Base-by-base conservation (phyloP, 352 stramenopile genomes). In the Pythium biforme region DNA sequence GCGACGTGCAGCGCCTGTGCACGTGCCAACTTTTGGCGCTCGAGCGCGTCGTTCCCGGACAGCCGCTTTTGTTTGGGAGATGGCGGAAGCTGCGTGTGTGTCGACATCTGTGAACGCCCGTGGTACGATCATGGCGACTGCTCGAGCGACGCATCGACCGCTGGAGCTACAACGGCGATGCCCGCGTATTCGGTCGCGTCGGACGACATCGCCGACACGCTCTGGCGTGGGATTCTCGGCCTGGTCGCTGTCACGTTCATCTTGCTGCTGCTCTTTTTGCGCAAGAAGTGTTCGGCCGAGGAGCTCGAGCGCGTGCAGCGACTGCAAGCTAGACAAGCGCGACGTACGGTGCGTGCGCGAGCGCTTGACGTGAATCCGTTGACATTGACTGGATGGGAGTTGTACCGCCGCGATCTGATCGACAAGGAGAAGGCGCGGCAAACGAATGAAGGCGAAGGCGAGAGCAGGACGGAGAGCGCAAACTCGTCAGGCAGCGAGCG, bases 11-110 rank as follows among this genome's bases (percentile, higher is more conserved):
- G 20, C 10, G 15, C 20, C 20, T 65, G 58, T 17, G 29, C 11
- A 14, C 27, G 26, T 48, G n/a, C 10, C 48, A 65, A 65, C 48
- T 65, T 65, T 57, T 65, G 58, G 58, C 46, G 58, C 0, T 27
- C 26, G 6, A 45, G 31, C 14, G 37, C 37, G 37, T 43, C 58
- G 11, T 27, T n/a, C 2, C 47, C 58, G n/a, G 58, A 65, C 29
- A 58, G 47, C 14, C 59, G 51, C 19, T 66, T 60, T 41, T 66
- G 59, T n/a, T 20, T 66, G 1, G 59, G 59, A 17, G 29, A 45
- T 12, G 48, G 60, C 27, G 50, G 50, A 9, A 17, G 27, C 12
- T 66, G 59, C 22, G 58, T 65, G 2, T 65, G 58, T 20, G 41
- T 65, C 27, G 58, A 65, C 27, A 25, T 46, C 2, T 65, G 58